Conservation (phyloP, 805 yeast genomes). For the Lipomyces sp. region DNA sequence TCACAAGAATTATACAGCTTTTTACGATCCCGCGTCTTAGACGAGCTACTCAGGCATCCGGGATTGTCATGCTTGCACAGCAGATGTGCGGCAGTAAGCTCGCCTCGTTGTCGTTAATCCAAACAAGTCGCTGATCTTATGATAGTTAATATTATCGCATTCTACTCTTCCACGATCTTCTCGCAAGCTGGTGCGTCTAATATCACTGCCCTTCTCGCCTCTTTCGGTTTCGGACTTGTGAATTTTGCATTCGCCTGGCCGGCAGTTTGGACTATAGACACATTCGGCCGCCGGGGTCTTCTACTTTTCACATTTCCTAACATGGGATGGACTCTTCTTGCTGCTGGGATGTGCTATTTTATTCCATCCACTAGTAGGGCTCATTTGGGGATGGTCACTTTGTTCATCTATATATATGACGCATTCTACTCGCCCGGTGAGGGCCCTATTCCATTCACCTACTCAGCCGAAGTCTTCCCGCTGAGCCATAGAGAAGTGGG, state of each 20-base stretch:
- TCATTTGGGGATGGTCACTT: slow-evolving; percentile 67
- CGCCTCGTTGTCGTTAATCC: slow-evolving; percentile 87
- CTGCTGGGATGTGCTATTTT: slow-evolving; percentile 67
- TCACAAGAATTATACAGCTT: slow-evolving; percentile 48
- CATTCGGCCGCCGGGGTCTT: slow-evolving; percentile 70
- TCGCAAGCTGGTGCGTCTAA: slow-evolving; percentile 66
- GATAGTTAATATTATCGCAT: slow-evolving; percentile 82
- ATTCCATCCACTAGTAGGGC: slow-evolving; percentile 55
- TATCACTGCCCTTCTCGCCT: slow-evolving; percentile 70
- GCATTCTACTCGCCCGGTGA: slow-evolving; percentile 80
- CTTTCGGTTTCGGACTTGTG: slow-evolving; percentile 84
- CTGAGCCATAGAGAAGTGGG: slow-evolving; percentile 78
- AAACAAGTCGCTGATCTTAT: slow-evolving; percentile 59
- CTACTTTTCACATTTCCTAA: slow-evolving; percentile 63
- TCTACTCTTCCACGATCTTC: slow-evolving; percentile 80
- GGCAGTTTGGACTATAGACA: slow-evolving; percentile 78
- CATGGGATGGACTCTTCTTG: slow-evolving; percentile 59
- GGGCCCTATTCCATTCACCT: slow-evolving; percentile 89
- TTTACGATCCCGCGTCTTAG: slow-evolving; percentile 77
- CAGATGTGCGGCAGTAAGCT: slow-evolving; percentile 77
- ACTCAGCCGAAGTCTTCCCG: slow-evolving; percentile 84
- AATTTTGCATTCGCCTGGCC: slow-evolving; percentile 83
- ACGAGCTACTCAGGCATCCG: slow-evolving; percentile 77
- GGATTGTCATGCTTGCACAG: slow-evolving; percentile 82
- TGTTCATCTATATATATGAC: slow-evolving; percentile 75